Percentiles rank a stretch among this genome's conserved stretches.
Conservation (phyloP, 805 yeast genomes). For the Sugiyamaella chiloensis region DNA sequence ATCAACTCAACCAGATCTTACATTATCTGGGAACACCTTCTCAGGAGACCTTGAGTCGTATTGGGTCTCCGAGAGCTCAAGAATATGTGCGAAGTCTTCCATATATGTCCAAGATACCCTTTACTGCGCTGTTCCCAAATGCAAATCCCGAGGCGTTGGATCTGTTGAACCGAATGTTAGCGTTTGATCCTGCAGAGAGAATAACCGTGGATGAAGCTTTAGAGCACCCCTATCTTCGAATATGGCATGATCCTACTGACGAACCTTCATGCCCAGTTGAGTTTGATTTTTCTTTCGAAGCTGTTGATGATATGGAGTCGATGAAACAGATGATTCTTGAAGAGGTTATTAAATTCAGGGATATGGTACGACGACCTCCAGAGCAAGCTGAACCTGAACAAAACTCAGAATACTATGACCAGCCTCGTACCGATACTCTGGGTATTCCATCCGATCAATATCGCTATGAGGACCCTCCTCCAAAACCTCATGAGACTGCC, state of each 20-base stretch:
- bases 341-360: constrained; percentile 76
- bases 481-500: constrained; percentile 56
- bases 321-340: constrained; percentile 76
- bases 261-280: constrained; percentile 73
- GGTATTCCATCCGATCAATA: constrained; percentile 50
- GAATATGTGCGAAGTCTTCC: constrained; percentile 87
- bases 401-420: constrained; percentile 32
- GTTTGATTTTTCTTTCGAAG: constrained; percentile 87
- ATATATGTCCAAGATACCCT: constrained; percentile 75
- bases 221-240: constrained; percentile 78
- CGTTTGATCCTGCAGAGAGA: constrained; percentile 82
- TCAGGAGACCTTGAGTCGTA: constrained; percentile 43
- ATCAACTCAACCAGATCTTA: constrained; percentile 85
- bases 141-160: constrained; percentile 89
- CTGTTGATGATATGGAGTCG: constrained; percentile 68
- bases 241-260: constrained; percentile 93
- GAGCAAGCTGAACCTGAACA: constrained; percentile 32
- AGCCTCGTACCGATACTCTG: constrained; percentile 28
- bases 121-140: constrained; percentile 64
- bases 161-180: constrained; percentile 68
- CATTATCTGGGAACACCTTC: constrained; percentile 90
- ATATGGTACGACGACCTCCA: constrained; percentile 73
- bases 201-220: constrained; percentile 87
- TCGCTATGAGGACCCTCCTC: constrained; percentile 50
- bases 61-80: constrained; percentile 86